These are phyloP conservation scores for Claviceps pazoutovae DNA, from an alignment of 2,329 filamentous ascomycete genomes.

Conservation along the genomic window DNA sequence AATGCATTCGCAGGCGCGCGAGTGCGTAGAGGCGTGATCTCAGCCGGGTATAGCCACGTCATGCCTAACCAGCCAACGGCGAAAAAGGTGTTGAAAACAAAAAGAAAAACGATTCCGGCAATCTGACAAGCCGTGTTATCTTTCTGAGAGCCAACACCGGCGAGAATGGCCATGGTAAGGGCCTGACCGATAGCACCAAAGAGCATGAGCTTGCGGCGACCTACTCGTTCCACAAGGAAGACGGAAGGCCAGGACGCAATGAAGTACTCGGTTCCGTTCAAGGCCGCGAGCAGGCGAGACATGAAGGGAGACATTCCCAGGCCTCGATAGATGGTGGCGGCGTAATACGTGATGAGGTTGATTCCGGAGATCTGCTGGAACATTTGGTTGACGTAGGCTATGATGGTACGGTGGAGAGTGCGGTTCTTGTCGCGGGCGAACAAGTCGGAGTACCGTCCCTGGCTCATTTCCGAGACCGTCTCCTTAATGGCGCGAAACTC, in stretches of 20 bases:
- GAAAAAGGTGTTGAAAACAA: conserved; percentile 45
- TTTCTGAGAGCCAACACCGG: conserved; percentile 39
- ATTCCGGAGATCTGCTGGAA: conserved; percentile 53
- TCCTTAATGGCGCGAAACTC: conserved; percentile 49
- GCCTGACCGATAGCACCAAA: conserved; percentile 52
- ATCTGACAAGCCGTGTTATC: conserved; percentile 36
- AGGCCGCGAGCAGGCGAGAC: conserved; percentile 40
- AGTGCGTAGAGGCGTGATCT: conserved; percentile 54
- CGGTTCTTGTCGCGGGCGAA: conserved; percentile 45
- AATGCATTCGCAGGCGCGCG: conserved; percentile 47
- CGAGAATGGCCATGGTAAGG: conserved; percentile 48
- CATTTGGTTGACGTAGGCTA: conserved; percentile 48
- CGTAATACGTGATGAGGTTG: conserved; percentile 50
- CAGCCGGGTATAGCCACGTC: conserved; percentile 51
- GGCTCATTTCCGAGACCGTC: conserved; percentile 54
- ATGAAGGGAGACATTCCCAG: conserved; percentile 39
- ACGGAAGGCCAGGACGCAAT: conserved; percentile 49
- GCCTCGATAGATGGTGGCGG: conserved; percentile 42
- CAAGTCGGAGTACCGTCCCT: conserved; percentile 43
- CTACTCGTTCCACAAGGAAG: conserved; percentile 51
- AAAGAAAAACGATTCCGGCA: conserved; percentile 52
- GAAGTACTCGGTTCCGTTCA: conserved; percentile 35
- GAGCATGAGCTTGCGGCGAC: conserved; percentile 58
- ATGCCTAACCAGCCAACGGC: conserved; percentile 45
- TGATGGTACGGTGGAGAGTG: conserved; percentile 41